phyloP scores from a whole-genome alignment of 2,329 filamentous ascomycete species.

The Hymenoscyphus repandus region DNA sequence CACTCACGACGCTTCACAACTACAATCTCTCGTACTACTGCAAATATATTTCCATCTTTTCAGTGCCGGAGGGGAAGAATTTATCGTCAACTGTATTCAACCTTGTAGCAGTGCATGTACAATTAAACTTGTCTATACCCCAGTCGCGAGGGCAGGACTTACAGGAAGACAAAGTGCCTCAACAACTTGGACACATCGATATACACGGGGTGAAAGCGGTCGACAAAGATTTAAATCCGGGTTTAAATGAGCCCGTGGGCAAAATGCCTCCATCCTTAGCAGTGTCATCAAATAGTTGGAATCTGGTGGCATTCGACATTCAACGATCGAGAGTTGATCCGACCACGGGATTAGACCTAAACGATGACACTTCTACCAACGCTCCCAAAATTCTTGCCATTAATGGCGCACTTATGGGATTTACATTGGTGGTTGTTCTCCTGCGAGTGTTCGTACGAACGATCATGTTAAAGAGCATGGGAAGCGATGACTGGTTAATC shows the following conservation, averaged over 20 bases:
- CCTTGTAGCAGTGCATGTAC: too few relatives aligned
- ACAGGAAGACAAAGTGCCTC: too few relatives aligned
- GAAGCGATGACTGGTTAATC: slow-evolving; percentile 43
- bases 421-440: slow-evolving; percentile 33
- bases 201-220: too few relatives aligned
- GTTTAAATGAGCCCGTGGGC: too few relatives aligned
- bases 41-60: too few relatives aligned
- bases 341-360: neutral
- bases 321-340: neutral
- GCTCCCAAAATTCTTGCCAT: slow-evolving; percentile 34
- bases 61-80: too few relatives aligned
- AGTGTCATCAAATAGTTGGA: neutral
- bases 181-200: too few relatives aligned
- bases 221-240: neutral
- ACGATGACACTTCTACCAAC: slow-evolving; percentile 29
- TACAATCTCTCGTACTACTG: too few relatives aligned
- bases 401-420: slow-evolving; percentile 33
- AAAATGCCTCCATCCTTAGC: neutral
- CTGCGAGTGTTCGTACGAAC: slow-evolving; percentile 39
- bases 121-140: too few relatives aligned
- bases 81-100: too few relatives aligned
- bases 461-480: slow-evolving; percentile 40
- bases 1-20: too few relatives aligned
- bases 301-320: neutral
- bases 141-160: too few relatives aligned